phyloP scores from a whole-genome alignment of 2,329 filamentous ascomycete species.

The Cryphonectria radicalis region DNA sequence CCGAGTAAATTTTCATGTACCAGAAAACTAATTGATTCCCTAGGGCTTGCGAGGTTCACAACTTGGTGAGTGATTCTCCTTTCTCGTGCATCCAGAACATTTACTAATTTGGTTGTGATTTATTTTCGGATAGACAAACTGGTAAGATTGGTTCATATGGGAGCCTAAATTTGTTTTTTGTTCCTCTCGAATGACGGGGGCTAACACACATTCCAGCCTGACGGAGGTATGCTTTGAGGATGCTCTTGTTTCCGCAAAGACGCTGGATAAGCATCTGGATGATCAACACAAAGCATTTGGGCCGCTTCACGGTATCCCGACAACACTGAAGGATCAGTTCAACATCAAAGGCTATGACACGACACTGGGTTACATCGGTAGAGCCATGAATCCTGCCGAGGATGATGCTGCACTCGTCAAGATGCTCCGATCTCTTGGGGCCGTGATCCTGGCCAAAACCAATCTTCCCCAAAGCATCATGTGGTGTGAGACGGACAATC shows the following conservation, averaged over 20 bases:
- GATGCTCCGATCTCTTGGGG: constrained; percentile 54
- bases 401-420: constrained; percentile 53
- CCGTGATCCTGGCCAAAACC: constrained; percentile 57
- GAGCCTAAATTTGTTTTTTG: background rate
- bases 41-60: constrained; percentile 15
- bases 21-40: background rate
- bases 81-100: no score
- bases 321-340: constrained; percentile 61
- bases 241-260: background rate
- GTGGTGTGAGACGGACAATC: constrained; percentile 60
- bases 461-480: constrained; percentile 51
- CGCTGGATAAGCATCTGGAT: constrained; percentile 7
- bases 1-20: background rate
- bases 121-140: constrained; percentile 20
- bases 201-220: constrained; percentile 6
- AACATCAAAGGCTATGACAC: constrained; percentile 61
- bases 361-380: constrained; percentile 61
- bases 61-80: constrained; percentile 8
- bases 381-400: constrained; percentile 51
- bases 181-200: no score
- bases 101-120: background rate
- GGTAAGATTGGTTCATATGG: background rate
- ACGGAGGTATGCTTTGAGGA: constrained; percentile 27
- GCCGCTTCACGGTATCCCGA: constrained; percentile 22
- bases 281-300: constrained; percentile 12